Conservation (phyloP, 495 filamentous ascomycete species). For the Elaphomyces granulatus region DNA sequence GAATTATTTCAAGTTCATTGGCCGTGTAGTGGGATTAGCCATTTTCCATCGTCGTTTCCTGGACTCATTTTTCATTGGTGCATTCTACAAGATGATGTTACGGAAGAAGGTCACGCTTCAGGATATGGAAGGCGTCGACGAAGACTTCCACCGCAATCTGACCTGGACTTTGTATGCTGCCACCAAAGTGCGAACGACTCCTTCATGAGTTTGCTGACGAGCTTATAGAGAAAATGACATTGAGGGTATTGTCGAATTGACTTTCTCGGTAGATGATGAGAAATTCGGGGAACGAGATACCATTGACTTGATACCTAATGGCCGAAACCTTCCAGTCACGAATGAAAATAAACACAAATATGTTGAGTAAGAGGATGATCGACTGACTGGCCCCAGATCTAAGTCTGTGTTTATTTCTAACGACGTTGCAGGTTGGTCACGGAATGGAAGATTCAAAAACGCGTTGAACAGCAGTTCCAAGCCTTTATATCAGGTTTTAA, state of each 20-base stretch:
- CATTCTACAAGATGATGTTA: constrained; percentile 99
- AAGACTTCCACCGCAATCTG: constrained; percentile 87
- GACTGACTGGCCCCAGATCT: constrained; percentile 1
- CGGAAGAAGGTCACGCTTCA: constrained; percentile 80
- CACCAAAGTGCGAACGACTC: too few species aligned
- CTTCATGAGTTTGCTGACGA: constrained; percentile 9
- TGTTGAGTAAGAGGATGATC: constrained; percentile 53
- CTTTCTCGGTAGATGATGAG: constrained; percentile 93
- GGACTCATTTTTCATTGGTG: constrained; percentile 98
- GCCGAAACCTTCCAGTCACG: constrained; percentile 84
- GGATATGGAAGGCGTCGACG: constrained; percentile 99
- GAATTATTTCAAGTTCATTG: constrained; percentile 99
- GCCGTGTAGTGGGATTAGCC: constrained; percentile 88
- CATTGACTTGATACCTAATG: constrained; percentile 83
- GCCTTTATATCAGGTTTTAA: constrained; percentile 96
- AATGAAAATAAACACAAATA: constrained; percentile 96
- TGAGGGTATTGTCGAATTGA: constrained; percentile 77
- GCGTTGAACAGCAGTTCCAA: constrained; percentile 94
- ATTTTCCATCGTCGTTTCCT: constrained; percentile 98
- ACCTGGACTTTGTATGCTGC: constrained; percentile 84
- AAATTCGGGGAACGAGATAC: constrained; percentile 87
- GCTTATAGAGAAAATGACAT: constrained; percentile 74
- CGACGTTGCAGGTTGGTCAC: constrained; percentile 57
- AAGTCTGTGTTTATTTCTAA: constrained; percentile 4
- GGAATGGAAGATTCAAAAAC: constrained; percentile 98